Conservation (phyloP, 2,329 filamentous ascomycete genomes). For the Aspergillus spinulosporus region DNA sequence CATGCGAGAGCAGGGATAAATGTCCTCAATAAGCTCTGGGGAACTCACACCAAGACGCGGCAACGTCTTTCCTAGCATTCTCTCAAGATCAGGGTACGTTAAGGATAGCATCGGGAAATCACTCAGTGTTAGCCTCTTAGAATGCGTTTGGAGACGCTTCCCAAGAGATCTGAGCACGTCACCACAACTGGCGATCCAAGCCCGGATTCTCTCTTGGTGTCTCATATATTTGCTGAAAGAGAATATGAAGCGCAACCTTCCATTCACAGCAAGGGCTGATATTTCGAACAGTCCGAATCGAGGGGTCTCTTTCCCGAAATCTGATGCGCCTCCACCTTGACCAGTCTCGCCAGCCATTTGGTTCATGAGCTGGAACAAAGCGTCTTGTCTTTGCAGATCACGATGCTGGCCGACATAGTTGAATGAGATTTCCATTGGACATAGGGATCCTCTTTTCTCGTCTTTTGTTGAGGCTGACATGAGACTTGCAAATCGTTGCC, state of each 20-base stretch:
- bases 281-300: slow-evolving; percentile 55
- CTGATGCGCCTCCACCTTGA: slow-evolving; percentile 48
- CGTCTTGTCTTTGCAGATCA: slow-evolving; percentile 48
- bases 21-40: slow-evolving; percentile 44
- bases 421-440: slow-evolving; percentile 47
- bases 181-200: slow-evolving; percentile 46
- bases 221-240: slow-evolving; percentile 53
- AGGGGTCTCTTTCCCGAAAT: slow-evolving; percentile 47
- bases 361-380: slow-evolving; percentile 46
- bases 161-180: slow-evolving; percentile 34
- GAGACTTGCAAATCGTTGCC: slow-evolving; percentile 39
- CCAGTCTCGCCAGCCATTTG: slow-evolving; percentile 50
- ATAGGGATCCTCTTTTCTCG: slow-evolving; percentile 36
- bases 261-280: slow-evolving; percentile 51
- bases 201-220: slow-evolving; percentile 46
- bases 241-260: slow-evolving; percentile 51
- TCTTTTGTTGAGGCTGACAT: slow-evolving; percentile 34
- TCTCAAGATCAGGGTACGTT: slow-evolving; percentile 44
- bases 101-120: slow-evolving; percentile 50
- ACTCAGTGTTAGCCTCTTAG: slow-evolving; percentile 39
- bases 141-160: slow-evolving; percentile 26
- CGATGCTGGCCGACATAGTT: slow-evolving; percentile 44
- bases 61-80: slow-evolving; percentile 39
- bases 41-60: slow-evolving; percentile 37
- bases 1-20: slow-evolving; percentile 42